phyloP scores from a whole-genome alignment of 116 monocot genomes.

The Papilionanthe hybrid region DNA sequence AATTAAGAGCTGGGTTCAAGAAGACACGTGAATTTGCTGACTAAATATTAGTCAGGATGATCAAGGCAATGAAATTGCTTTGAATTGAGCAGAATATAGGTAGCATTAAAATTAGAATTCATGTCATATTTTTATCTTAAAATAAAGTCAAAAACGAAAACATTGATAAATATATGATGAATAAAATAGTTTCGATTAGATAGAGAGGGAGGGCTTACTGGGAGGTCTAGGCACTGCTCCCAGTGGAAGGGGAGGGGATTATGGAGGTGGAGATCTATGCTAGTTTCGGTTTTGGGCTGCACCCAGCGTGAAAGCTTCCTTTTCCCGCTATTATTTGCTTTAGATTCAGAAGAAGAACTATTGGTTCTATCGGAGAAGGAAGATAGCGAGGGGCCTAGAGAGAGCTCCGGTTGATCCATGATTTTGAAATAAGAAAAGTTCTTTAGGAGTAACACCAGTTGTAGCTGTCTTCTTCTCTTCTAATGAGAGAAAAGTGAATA shows the following conservation, averaged over 20 bases:
- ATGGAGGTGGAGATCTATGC: conserved; percentile 64
- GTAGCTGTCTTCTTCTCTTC: background rate
- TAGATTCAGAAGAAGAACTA: conserved; percentile 34
- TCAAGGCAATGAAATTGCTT: too few species aligned
- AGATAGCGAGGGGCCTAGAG: conserved; percentile 33
- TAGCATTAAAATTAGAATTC: too few species aligned
- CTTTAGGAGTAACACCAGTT: background rate
- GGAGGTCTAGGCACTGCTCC: conserved; percentile 97
- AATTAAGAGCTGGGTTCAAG: background rate
- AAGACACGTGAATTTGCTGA: too few species aligned
- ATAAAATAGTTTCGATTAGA: too few species aligned
- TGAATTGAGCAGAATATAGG: too few species aligned
- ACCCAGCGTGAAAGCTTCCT: conserved; percentile 56
- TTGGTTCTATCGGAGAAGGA: background rate
- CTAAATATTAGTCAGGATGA: too few species aligned
- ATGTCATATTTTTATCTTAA: background rate
- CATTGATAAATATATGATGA: background rate
- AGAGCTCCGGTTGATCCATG: conserved; percentile 53
- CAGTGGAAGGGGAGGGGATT: conserved; percentile 83
- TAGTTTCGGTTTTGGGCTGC: conserved; percentile 17
- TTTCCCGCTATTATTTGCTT: conserved; percentile 42
- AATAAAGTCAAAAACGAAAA: background rate
- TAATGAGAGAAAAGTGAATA: background rate
- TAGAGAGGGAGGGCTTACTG: conserved; percentile 42
- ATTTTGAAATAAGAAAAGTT: background rate